Conservation (phyloP, 1,284 basidiomycete genomes). For the Chondrostereum purpureum region DNA sequence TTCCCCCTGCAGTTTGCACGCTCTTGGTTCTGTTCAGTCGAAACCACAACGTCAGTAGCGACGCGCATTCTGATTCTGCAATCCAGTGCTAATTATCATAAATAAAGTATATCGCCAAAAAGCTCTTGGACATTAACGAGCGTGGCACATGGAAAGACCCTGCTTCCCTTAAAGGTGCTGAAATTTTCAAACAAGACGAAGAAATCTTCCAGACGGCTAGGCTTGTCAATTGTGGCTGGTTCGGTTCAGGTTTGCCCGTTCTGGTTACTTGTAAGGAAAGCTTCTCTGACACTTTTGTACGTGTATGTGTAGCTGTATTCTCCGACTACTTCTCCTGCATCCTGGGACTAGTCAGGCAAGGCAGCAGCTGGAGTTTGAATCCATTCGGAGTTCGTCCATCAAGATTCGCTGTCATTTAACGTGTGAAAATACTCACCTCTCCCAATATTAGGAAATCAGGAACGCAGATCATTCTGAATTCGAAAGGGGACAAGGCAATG, state of each 20-base stretch:
- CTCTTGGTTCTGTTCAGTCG: constrained; percentile 78
- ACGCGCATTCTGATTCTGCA: no score
- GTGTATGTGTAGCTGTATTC: constrained; percentile 3
- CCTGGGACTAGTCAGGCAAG: constrained; percentile 63
- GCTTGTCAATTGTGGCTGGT: constrained; percentile 75
- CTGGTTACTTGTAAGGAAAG: neutral
- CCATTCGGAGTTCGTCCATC: constrained; percentile 59
- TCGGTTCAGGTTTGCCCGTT: constrained; percentile 40
- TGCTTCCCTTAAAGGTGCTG: constrained; percentile 28
- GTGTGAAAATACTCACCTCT: no score
- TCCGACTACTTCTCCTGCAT: constrained; percentile 70
- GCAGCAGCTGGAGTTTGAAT: constrained; percentile 64
- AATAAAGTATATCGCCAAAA: constrained; percentile 68
- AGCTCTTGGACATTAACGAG: constrained; percentile 76
- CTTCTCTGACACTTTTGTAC: neutral
- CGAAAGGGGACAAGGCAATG: constrained; percentile 65
- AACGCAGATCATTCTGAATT: constrained; percentile 39
- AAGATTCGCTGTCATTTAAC: no score
- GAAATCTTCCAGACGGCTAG: constrained; percentile 78
- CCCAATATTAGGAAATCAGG: constrained; percentile 68
- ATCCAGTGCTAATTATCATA: neutral
- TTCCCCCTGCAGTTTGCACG: constrained; percentile 72
- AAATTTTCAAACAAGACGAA: constrained; percentile 60
- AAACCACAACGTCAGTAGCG: constrained; percentile 71
- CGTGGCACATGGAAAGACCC: constrained; percentile 53